These are phyloP conservation scores for Tubosaeta brunneosetosa DNA, from an alignment of 768 basidiomycete species.

Conservation along the genomic window DNA sequence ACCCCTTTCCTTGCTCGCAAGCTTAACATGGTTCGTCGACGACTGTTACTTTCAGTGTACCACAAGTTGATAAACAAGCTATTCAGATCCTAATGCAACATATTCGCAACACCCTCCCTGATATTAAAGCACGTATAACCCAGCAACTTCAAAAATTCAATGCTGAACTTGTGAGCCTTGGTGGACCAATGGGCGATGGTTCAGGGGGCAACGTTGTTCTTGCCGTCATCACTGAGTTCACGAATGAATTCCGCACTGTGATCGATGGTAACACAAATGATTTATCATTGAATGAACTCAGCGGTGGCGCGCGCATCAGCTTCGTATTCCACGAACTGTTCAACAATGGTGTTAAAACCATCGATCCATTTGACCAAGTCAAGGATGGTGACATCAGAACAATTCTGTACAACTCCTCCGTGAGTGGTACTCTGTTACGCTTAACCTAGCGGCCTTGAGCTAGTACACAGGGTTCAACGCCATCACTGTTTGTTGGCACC, in stretches of 20 bases:
- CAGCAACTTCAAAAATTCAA: conserved; percentile 86
- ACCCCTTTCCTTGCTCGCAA: conserved; percentile 95
- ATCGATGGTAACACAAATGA: conserved; percentile 99
- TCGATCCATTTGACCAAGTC: conserved; percentile 98
- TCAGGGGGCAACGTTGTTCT: conserved; percentile 91
- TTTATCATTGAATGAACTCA: conserved; percentile 89
- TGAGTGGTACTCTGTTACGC: conserved; percentile 36
- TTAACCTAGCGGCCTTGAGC: not conserved
- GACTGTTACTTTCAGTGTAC: not conserved
- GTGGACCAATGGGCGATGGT: conserved; percentile 80
- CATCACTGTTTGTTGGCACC: conserved; percentile 93
- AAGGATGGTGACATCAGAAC: conserved; percentile 98
- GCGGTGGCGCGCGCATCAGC: conserved; percentile 97
- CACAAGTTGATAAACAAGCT: not conserved
- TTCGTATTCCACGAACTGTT: conserved; percentile 99
- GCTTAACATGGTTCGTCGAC: conserved; percentile 75
- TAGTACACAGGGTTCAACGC: conserved; percentile 76
- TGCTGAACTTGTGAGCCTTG: conserved; percentile 76
- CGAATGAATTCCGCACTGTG: conserved; percentile 90
- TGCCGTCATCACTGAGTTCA: conserved; percentile 98
- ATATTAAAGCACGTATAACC: conserved; percentile 95
- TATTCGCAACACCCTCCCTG: conserved; percentile 94
- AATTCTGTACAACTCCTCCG: conserved; percentile 96
- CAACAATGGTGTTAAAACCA: conserved; percentile 91
- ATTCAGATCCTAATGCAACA: conserved; percentile 96